Evolutionary conservation across 2,329 filamentous ascomycete genomes (phyloP), one percentile per base, ranked within the genome.

Genomic region (Periconia sp.): DNA sequence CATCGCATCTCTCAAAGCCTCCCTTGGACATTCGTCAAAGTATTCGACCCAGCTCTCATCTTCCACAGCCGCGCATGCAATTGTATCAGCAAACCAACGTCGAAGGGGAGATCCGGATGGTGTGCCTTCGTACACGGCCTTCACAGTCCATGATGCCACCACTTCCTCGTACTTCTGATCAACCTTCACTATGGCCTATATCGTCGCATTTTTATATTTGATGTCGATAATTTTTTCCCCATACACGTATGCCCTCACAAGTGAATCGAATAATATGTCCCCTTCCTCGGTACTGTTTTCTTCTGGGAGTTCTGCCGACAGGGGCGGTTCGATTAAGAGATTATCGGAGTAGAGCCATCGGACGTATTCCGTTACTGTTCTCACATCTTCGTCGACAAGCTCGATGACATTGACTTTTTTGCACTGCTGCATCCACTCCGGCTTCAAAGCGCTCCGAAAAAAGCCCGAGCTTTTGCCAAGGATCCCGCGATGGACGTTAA

Each of bases 281-380:
- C 41, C 30, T 23, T 53, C 41, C 31, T 42, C 42, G 3, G 50
- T 35, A 10, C 27, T 42, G 15, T 14, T 45, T 46, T 41, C 35
- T 2, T n/a, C 20, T 11, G 27, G 31, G 18, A 7, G 19, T 3
- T 49, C 23, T 10, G 54, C 59, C 18, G 40, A 47, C 10, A 46
- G 59, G n/a, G 64, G 61, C 42, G 57, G 56, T 37, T 58, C 62
- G 50, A 23, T 27, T 30, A 6, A 30, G 2, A 45, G 23, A 30
- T 27, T 45, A 6, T 17, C 19, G 18, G 43, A 23, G 19, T 45
- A 45, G 6, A 45, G 43, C 43, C 43, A 45, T 30, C 18, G 14
- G 10, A 45, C 27, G 18, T 45, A 45, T 6, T 45, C 20, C 20
- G 10, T 45, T 2, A 45, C 19, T 27, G 8, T 8, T 3, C 5